These are phyloP conservation scores for Sesbania bispinosa DNA, from an alignment of 306 rosid species.

Conservation along the genomic window DNA sequence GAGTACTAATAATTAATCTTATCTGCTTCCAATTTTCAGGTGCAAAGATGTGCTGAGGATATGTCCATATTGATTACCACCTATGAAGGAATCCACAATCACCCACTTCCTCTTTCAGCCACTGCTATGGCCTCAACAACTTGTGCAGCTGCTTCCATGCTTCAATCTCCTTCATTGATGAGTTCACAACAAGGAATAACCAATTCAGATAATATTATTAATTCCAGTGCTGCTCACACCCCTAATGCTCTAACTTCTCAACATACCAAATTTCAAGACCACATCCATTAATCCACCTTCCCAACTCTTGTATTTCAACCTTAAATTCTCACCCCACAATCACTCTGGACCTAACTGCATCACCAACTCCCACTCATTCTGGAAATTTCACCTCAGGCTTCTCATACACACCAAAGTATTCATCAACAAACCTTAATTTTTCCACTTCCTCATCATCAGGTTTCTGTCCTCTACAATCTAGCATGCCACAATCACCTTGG, in stretches of 20 bases:
- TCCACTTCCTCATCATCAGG: too few species aligned
- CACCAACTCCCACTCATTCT: constrained; percentile 21
- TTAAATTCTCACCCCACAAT: constrained; percentile 57
- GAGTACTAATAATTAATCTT: too few species aligned
- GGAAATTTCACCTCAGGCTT: too few species aligned
- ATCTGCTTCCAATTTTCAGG: constrained; percentile 40
- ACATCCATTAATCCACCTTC: constrained; percentile 35
- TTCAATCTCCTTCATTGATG: constrained; percentile 45
- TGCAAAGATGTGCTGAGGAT: constrained; percentile 69
- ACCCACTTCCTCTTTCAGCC: constrained; percentile 66
- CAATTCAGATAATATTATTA: constrained; percentile 27
- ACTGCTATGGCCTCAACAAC: constrained; percentile 70
- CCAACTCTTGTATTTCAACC: constrained; percentile 47
- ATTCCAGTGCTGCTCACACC: background rate
- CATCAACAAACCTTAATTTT: constrained; percentile 36
- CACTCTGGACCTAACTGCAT: constrained; percentile 48
- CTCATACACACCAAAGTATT: constrained; percentile 16
- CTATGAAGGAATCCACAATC: constrained; percentile 74
- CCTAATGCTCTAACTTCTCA: constrained; percentile 23
- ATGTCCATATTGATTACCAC: constrained; percentile 68
- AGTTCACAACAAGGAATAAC: constrained; percentile 29
- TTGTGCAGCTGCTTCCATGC: constrained; percentile 65
- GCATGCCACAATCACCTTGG: constrained; percentile 20
- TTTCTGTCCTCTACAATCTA: constrained; percentile 31
- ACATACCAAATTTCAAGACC: constrained; percentile 28